Evolutionary conservation across 192 early-diverging fungal genomes (phyloP), one percentile per base, ranked within the genome.

Genomic region (Globomyces pollinis-pini): DNA sequence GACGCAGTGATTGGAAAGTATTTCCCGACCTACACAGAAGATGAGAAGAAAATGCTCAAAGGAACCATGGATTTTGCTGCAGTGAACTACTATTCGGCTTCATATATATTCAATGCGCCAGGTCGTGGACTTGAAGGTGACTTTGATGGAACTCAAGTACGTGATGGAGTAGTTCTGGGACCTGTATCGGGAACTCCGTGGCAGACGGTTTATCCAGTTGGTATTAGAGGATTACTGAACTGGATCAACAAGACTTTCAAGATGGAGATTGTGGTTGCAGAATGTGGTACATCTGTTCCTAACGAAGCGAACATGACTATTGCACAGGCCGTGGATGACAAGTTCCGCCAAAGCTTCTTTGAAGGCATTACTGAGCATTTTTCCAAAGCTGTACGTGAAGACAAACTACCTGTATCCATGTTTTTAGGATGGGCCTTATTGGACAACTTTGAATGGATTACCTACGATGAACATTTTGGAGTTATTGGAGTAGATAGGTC

Each of bases 11-110:
- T 18, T 29, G 57, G 57, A 9, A 57, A 9, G n/a, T 8, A 20
- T 24, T 57, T 59, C 7, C 49, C 49, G 8, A 8, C 58, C 23
- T 59, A 56, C 57, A 59, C 57, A 15, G 9, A 62, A 12, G 57
- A 52, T 15, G 12, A 59, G 6, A 59, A 59, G 29, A 11, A 24
- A 5, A 16, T 24, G 6, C 8, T 59, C 6, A 56, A 49, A n/a
- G 23, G 23, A 5, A 30, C 57, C 18, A 59, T 59, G 18, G 57
- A 59, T 23, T 59, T 56, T 56, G 18, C 60, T 9, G 57, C 43
- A 11, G 31, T 59, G 18, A 59, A 59, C 51, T 59, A 59, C 57
- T 59, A 59, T 29, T 56, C 43, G 11, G 57, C 50, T 15, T 56
- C 34, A 9, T 59, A n/a, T 5, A 47, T n/a, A 47, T 49, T n/a